Conservation (phyloP, 148 eudicot genomes). For the Rhododendron ovatum region DNA sequence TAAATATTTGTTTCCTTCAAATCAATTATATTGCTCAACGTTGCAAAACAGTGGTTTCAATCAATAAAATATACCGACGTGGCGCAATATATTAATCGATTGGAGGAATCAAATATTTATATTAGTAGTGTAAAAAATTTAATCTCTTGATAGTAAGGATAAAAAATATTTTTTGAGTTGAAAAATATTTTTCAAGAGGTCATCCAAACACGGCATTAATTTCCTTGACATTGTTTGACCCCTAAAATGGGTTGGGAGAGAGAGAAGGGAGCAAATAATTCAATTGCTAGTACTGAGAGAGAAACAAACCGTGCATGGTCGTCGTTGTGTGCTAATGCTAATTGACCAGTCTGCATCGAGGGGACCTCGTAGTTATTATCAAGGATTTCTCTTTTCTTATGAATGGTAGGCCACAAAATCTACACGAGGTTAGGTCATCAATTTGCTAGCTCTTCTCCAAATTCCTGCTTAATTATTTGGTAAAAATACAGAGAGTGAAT, state of each 20-base stretch:
- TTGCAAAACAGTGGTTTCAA: no score
- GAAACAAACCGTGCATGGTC: background rate
- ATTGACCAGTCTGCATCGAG: background rate
- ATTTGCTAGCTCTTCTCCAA: background rate
- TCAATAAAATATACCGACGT: no score
- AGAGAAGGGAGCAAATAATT: background rate
- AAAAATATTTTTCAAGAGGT: no score
- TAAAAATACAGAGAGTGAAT: background rate
- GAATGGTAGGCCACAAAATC: background rate
- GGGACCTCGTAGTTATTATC: background rate
- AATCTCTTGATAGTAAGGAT: no score
- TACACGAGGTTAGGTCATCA: background rate
- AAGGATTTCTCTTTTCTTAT: background rate
- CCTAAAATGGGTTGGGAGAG: background rate
- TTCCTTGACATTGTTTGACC: background rate
- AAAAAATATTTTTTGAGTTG: no score
- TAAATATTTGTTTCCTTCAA: no score
- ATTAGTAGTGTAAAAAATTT: no score
- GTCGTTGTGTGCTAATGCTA: background rate
- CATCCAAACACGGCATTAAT: no score
- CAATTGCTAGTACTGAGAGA: background rate
- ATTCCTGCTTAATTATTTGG: background rate
- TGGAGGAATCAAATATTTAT: no score
- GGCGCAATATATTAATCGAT: no score
- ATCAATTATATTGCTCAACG: no score